These are phyloP conservation scores for Termitomyces sp. DNA, from an alignment of 768 basidiomycete genomes.

Conservation along the genomic window DNA sequence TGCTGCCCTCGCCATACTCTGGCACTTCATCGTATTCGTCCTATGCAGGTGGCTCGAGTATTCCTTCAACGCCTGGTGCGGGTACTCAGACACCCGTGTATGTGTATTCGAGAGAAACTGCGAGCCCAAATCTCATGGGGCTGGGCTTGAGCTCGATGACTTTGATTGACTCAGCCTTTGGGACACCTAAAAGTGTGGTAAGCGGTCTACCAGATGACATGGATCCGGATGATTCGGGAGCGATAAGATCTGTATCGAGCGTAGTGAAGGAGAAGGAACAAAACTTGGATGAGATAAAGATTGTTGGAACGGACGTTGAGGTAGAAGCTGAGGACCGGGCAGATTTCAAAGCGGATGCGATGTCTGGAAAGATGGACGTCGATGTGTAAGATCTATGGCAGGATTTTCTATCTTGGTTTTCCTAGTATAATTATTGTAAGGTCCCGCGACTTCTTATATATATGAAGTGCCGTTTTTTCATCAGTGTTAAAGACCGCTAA, in stretches of 20 bases:
- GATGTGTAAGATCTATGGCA: constrained; percentile 15
- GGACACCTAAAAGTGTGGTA: constrained; percentile 22
- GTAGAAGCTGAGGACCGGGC: constrained; percentile 12
- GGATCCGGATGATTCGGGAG: constrained; percentile 3
- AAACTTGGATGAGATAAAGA: constrained; percentile 25
- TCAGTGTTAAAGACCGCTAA: background rate
- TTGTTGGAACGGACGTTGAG: constrained; percentile 23
- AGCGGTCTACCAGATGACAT: constrained; percentile 21
- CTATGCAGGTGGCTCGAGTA: constrained; percentile 26
- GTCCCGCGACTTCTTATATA: background rate
- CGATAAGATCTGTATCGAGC: constrained; percentile 4
- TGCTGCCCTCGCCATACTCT: constrained; percentile 23
- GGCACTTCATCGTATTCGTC: constrained; percentile 27
- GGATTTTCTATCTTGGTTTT: background rate
- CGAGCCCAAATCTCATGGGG: constrained; percentile 29
- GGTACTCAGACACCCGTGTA: constrained; percentile 21
- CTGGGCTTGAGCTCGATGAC: constrained; percentile 21
- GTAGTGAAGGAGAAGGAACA: constrained; percentile 15
- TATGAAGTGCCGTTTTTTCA: background rate
- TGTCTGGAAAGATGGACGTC: constrained; percentile 26
- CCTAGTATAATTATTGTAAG: background rate
- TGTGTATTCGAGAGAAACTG: constrained; percentile 2
- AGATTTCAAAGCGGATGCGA: constrained; percentile 1
- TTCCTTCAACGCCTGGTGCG: constrained; percentile 32
- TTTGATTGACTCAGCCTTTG: constrained; percentile 17